Evolutionary conservation across 345 rosid genomes (phyloP), one percentile per base, ranked within the genome.

Genomic region (Noccaea bulbosa): DNA sequence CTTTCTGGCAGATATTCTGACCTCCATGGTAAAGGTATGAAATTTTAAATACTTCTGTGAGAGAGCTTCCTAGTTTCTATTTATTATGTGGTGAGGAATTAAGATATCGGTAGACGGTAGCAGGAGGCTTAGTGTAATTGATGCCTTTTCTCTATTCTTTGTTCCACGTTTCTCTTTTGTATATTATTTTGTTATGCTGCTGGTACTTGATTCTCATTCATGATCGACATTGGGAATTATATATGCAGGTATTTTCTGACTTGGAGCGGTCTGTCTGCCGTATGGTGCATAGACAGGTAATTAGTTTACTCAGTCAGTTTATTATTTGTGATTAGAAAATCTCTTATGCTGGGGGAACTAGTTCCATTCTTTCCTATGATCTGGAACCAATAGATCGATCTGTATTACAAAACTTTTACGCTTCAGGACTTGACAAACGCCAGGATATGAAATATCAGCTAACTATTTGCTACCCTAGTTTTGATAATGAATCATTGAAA

Each of bases 1-100:
- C 83, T 94, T 94, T 65, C 72, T 94, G 88, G 98, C 98, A 17
- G 99, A 91, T 81, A 91, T 94, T 51, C 74, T 91, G 67, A 94
- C 99, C 41, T 94, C 98, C 27, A 91, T 91, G 98, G 86, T 96
- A 59, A 94, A 94, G 99, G 99, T 94, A 82, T 66, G 83, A 50
- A 62, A 27, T 57, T 47, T 22, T 16, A 48, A 11, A 11, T 20
- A 6, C 7, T 63, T 15, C 11, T 51, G 3, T 39, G 34, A 34
- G 16, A 50, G 49, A 72, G 45, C 72, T 57, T 58, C 12, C n/a
- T 50, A 12, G 10, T 6, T 6, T 55, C 17, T 64, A 47, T 34
- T 69, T 27, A 6, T 47, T 16, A 55, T 53, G 40, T 69, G 15
- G 39, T 67, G 16, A 8, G 46, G 10, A 14, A 24, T 15, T 46